Conservation (phyloP, 768 basidiomycete genomes). For the Hemileccinum impolitum region DNA sequence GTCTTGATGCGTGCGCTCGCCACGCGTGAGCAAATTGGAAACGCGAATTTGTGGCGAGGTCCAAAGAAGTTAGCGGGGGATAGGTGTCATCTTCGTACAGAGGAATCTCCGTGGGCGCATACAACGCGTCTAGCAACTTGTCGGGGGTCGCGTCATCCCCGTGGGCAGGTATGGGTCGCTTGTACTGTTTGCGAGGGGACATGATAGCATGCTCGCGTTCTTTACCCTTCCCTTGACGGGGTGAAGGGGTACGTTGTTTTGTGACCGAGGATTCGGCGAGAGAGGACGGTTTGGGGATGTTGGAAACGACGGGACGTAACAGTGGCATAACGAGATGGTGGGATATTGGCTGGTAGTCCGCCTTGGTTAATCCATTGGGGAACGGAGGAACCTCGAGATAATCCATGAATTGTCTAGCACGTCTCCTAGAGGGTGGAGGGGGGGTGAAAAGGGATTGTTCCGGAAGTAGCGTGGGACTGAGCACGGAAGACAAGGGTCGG, state of each 20-base stretch:
- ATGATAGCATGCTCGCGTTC: constrained; percentile 10
- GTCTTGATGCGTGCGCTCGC: constrained; percentile 12
- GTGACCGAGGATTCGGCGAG: not conserved
- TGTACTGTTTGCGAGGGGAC: not conserved
- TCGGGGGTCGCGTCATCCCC: not conserved
- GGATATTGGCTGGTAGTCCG: constrained; percentile 15
- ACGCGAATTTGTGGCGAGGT: constrained; percentile 20
- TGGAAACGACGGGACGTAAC: not conserved
- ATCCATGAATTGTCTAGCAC: constrained; percentile 9
- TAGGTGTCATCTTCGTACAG: constrained; percentile 15
- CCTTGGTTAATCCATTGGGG: constrained; percentile 19
- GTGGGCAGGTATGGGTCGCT: not conserved
- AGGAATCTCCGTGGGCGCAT: constrained; percentile 9
- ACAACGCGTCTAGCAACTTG: constrained; percentile 10
- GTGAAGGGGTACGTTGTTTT: not conserved
- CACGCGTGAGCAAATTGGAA: constrained; percentile 22
- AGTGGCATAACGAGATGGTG: not conserved
- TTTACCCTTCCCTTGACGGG: constrained; percentile 20
- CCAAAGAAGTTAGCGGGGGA: constrained; percentile 14
- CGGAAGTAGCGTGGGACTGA: constrained; percentile 6
- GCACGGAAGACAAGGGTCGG: not conserved
- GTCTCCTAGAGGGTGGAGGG: constrained; percentile 16
- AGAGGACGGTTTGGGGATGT: not conserved
- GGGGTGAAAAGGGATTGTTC: constrained; percentile 30
- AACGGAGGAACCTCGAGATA: constrained; percentile 21